phyloP scores from a whole-genome alignment of 305 asterid genomes.

The Plantago coronopus region DNA sequence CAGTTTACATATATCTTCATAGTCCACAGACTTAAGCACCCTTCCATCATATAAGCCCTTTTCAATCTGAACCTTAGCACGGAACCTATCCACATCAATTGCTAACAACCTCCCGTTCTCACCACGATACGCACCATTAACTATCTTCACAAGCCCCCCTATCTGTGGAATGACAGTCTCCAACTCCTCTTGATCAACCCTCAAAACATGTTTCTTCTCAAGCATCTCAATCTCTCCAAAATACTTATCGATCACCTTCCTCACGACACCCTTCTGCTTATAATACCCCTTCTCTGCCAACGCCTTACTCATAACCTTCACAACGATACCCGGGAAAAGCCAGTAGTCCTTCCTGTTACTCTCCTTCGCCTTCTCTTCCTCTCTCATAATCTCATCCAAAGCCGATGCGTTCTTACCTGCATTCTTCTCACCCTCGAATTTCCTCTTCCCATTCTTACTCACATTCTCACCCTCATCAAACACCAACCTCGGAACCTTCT shows the following conservation, averaged over 20 bases:
- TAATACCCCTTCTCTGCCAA: slow-evolving; percentile 76
- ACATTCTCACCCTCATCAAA: slow-evolving; percentile 57
- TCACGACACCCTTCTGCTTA: slow-evolving; percentile 78
- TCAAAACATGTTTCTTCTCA: slow-evolving; percentile 71
- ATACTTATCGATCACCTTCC: slow-evolving; percentile 68
- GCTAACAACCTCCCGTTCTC: slow-evolving; percentile 62
- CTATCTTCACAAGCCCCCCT: slow-evolving; percentile 79
- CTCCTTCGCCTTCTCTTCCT: slow-evolving; percentile 77
- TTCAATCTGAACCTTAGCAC: slow-evolving; percentile 81
- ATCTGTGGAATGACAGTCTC: slow-evolving; percentile 93
- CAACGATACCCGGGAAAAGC: slow-evolving; percentile 70
- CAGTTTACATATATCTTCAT: slow-evolving; percentile 81
- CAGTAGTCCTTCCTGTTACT: slow-evolving; percentile 85
- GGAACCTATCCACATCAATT: slow-evolving; percentile 53
- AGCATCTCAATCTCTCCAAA: slow-evolving; percentile 91
- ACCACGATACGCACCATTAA: slow-evolving; percentile 85
- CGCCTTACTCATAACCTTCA: slow-evolving; percentile 80
- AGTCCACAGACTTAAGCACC: slow-evolving; percentile 71
- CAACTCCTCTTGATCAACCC: slow-evolving; percentile 88
- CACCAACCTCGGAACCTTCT: slow-evolving; percentile 40
- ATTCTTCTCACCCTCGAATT: slow-evolving; percentile 21
- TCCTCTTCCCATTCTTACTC: slow-evolving; percentile 38
- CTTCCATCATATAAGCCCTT: slow-evolving; percentile 85
- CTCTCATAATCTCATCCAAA: slow-evolving; percentile 78
- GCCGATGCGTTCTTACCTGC: slow-evolving; percentile 41